These are phyloP conservation scores for Thermothelomyces thermophilus DNA, from an alignment of 2,329 filamentous ascomycete genomes.

Conservation along the genomic window DNA sequence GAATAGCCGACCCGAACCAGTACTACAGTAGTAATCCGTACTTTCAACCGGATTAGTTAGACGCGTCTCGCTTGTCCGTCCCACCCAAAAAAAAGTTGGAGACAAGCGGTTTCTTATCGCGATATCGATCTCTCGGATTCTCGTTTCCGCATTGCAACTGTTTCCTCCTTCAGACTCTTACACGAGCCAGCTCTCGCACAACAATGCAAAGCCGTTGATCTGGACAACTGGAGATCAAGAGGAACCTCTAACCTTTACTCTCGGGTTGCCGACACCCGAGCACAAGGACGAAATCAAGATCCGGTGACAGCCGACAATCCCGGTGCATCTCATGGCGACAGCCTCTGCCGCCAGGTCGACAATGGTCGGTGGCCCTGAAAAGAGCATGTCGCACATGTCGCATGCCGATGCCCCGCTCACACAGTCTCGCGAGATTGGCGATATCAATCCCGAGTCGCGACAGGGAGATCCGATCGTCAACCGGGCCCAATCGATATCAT, in stretches of 20 bases:
- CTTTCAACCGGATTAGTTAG: neutral
- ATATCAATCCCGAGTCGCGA: constrained; percentile 38
- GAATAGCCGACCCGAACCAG: constrained; percentile 14
- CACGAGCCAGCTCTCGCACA: neutral
- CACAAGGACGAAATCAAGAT: neutral
- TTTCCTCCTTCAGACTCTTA: neutral
- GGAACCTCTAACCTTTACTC: too few relatives aligned
- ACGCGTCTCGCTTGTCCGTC: constrained; percentile 8
- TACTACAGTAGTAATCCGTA: too few relatives aligned
- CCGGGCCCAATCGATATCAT: constrained; percentile 39
- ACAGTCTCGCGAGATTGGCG: constrained; percentile 57
- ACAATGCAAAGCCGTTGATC: neutral
- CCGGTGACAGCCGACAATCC: neutral
- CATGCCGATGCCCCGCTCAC: constrained; percentile 32
- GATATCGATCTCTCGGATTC: neutral
- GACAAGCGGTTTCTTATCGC: constrained; percentile 12
- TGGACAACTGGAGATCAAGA: too few relatives aligned
- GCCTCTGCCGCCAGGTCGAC: constrained; percentile 16
- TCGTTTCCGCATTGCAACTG: too few relatives aligned
- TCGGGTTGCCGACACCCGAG: neutral
- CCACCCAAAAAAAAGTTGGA: constrained; percentile 12
- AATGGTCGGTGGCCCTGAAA: constrained; percentile 13
- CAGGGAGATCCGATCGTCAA: constrained; percentile 22
- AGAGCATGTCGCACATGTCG: neutral
- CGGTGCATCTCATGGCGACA: constrained; percentile 19